Evolutionary conservation across 129 eudicot genomes (phyloP).

Genomic region (Flaveria bidentis): DNA sequence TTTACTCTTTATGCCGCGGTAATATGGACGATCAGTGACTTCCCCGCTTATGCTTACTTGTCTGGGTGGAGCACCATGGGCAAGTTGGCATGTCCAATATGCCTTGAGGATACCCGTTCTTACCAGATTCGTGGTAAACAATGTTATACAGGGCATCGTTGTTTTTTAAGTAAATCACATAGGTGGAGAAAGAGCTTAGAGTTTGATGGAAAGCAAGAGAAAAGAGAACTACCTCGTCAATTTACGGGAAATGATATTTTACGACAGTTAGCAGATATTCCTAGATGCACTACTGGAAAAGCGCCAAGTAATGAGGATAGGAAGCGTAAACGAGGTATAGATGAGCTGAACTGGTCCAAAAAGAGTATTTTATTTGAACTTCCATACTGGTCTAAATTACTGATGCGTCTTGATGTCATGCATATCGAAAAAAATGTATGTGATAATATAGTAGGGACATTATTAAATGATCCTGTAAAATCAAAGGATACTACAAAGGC

Average conservation of each 20-base stretch:
- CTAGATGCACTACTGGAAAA: slow-evolving; percentile 1
- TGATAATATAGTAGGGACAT: slow-evolving; percentile 23
- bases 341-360: neutral
- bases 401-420: slow-evolving; percentile 12
- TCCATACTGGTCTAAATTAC: slow-evolving; percentile 5
- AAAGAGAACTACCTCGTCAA: slow-evolving; percentile 2
- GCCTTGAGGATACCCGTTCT: slow-evolving; percentile 12
- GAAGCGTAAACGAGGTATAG: slow-evolving; percentile 5
- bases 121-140: slow-evolving; percentile 12
- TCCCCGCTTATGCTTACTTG: slow-evolving; percentile 23
- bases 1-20: too few species aligned
- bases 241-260: slow-evolving; percentile 2
- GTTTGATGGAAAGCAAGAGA: slow-evolving; percentile 16
- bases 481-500: slow-evolving; percentile 23
- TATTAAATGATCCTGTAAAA: slow-evolving; percentile 20
- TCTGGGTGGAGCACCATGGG: slow-evolving; percentile 17
- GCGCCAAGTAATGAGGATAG: slow-evolving; percentile 8
- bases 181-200: slow-evolving; percentile 3
- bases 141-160: slow-evolving; percentile 1
- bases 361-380: slow-evolving; percentile 5
- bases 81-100: slow-evolving; percentile 17
- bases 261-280: neutral
- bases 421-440: slow-evolving; percentile 19
- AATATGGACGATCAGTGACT: slow-evolving; percentile 2
- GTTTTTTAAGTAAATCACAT: neutral